Evolutionary conservation across 2,329 filamentous ascomycete species (phyloP).

Genomic region (Xylaria polymorpha): DNA sequence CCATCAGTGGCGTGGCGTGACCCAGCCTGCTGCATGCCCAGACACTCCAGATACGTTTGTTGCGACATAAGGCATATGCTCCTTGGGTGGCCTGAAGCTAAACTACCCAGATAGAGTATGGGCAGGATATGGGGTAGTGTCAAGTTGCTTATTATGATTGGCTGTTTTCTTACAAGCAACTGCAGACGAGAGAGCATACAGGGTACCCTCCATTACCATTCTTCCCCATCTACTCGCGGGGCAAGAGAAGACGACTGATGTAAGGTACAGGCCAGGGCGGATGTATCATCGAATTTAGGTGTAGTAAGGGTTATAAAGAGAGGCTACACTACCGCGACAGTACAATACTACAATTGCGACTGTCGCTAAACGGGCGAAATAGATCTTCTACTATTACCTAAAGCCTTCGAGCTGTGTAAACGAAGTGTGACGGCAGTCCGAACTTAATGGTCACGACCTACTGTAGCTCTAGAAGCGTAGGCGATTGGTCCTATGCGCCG

Average conservation of each 20-base stretch:
- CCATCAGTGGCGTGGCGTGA: slow-evolving; percentile 22
- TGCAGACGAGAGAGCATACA: slow-evolving; percentile 41
- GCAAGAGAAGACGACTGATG: slow-evolving; percentile 47
- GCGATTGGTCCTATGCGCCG: slow-evolving; percentile 4
- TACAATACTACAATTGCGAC: neutral
- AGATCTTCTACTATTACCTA: slow-evolving; percentile 9
- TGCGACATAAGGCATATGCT: slow-evolving; percentile 19
- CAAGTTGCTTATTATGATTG: slow-evolving; percentile 25
- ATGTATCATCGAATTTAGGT: slow-evolving; percentile 31
- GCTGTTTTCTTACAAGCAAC: slow-evolving; percentile 16
- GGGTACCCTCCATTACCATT: slow-evolving; percentile 45
- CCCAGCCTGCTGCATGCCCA: slow-evolving; percentile 23
- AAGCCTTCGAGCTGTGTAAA: slow-evolving; percentile 16
- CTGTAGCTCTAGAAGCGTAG: neutral
- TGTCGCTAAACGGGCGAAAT: slow-evolving; percentile 1
- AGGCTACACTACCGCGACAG: neutral
- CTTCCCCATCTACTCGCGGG: slow-evolving; percentile 44
- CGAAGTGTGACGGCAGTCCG: neutral
- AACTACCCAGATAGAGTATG: slow-evolving; percentile 10
- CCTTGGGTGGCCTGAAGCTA: slow-evolving; percentile 26
- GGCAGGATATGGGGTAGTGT: slow-evolving; percentile 18
- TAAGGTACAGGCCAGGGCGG: slow-evolving; percentile 48
- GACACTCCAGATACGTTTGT: neutral
- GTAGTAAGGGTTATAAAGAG: slow-evolving; percentile 12
- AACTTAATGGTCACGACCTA: neutral